Evolutionary conservation across 352 stramenopile genomes (phyloP), one percentile per base, ranked within the genome.

Genomic region (Blastocystis sp.): DNA sequence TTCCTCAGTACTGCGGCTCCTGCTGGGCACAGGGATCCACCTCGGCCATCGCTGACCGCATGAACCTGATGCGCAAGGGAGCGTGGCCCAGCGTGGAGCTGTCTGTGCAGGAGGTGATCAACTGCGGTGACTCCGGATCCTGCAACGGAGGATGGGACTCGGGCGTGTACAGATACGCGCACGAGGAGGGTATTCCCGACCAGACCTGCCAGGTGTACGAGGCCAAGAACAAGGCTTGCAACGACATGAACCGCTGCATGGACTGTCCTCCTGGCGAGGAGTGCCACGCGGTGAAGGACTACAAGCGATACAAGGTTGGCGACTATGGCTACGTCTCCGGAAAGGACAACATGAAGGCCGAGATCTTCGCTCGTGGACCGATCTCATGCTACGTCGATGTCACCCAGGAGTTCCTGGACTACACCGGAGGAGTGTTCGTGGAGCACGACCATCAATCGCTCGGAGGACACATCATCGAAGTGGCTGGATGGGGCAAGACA

Each of bases 1-100:
- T 98, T 79, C 96, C 96, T 37, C 91, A 94, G 91, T 96, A 97
- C 91, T 96, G 94, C 73, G 94, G 94, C n/a, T 96, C 93, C 62
- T 97, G 94, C 92, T 97, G 94, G 94, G 94, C 94, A 0, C 94
- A 96, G 47, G 94, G 93, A 41, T 95, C 94, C 11, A 96, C 93
- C 26, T 96, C 93, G 55, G 93, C 94, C 34, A 91, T 97, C 18
- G 95, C 94, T 20, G 94, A 97, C 89, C 94, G 94, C n/a, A 96
- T 96, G 82, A 94, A 93, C 50, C 95, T 97, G 75, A 90, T 95
- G 77, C 92, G 93, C 90, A 95, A 96, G 89, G 94, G 92, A 47
- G 90, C 91, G 18, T 96, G 94, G 93, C 93, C 93, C 11, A 94
- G 95, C 54, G 93, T 96, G 90, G 94, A 95, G 89, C 90, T 95